Conservation (phyloP, 176 grass and related monocot genomes). For the Rhynchospora tenuis region DNA sequence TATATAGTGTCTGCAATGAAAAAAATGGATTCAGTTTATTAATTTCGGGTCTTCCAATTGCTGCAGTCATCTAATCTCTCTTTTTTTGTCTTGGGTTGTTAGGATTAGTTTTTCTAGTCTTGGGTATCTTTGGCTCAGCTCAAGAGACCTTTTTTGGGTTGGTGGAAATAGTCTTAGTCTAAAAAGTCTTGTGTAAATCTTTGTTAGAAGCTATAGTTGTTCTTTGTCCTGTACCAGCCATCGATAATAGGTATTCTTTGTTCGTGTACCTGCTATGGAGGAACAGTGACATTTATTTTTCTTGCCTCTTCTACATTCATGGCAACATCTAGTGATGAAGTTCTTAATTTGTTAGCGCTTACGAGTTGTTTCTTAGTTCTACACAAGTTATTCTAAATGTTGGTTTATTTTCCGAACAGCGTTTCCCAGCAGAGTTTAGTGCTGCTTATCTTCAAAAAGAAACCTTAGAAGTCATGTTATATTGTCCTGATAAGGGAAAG, state of each 20-base stretch:
- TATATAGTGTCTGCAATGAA: background rate
- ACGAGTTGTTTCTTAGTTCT: no score
- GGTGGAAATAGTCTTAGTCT: background rate
- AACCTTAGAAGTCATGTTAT: slow-evolving; percentile 19
- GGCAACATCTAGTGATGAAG: background rate
- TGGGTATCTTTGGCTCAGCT: background rate
- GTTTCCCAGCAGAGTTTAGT: background rate
- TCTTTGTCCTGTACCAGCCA: no score
- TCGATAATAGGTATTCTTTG: background rate
- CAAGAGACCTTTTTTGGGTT: background rate
- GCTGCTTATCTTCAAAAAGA: background rate
- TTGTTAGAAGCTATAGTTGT: background rate
- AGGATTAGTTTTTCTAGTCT: background rate
- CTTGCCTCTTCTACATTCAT: background rate
- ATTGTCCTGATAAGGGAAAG: background rate
- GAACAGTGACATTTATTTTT: background rate
- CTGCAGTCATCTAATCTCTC: background rate
- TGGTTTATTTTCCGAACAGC: background rate
- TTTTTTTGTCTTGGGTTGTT: background rate
- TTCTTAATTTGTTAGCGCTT: background rate
- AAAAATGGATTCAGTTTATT: background rate
- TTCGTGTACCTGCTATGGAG: background rate
- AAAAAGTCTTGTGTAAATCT: background rate
- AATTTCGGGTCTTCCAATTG: background rate
- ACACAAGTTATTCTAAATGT: background rate